Percentiles rank a stretch among this genome's conserved stretches.
phyloP scores from a whole-genome alignment of 352 stramenopile genomes.

The Pythium diclinum region DNA sequence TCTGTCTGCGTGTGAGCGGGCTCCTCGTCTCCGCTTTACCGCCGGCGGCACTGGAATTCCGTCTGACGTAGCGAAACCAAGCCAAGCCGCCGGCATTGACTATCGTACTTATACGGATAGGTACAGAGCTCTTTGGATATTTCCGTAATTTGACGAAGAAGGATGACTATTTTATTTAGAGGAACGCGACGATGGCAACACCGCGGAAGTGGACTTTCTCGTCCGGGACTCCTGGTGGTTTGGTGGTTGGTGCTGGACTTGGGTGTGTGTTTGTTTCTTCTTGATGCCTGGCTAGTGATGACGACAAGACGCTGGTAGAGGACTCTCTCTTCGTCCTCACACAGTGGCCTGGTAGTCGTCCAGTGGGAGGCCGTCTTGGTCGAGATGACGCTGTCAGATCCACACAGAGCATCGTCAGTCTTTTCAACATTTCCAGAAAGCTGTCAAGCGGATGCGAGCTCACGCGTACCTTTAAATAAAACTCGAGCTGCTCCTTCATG shows the following conservation, averaged over 20 bases:
- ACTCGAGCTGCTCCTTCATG: conserved; percentile 83
- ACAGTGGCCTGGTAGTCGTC: conserved; percentile 23
- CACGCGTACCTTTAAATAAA: conserved; percentile 75
- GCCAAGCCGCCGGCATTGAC: not conserved
- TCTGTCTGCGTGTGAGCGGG: conserved; percentile 5
- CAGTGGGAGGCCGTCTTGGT: conserved; percentile 14
- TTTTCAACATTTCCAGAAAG: not conserved
- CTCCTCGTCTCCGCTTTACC: not conserved
- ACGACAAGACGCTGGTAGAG: not conserved
- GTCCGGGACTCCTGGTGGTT: not conserved
- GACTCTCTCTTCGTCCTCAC: conserved; percentile 5
- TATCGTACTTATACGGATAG: conserved; percentile 16
- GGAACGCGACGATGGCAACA: not conserved
- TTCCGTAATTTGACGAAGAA: not conserved
- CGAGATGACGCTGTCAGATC: conserved; percentile 22
- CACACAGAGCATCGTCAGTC: not conserved
- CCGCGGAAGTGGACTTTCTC: not conserved
- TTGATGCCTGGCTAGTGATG: not conserved
- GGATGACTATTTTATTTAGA: not conserved
- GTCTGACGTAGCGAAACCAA: conserved; percentile 10
- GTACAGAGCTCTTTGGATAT: not conserved
- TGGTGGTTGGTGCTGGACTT: not conserved
- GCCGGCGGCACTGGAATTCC: conserved; percentile 17
- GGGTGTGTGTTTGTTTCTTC: not conserved
- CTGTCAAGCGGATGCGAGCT: not conserved